Conservation (phyloP, 495 filamentous ascomycete species). For the Aspergillus heteromorphus region DNA sequence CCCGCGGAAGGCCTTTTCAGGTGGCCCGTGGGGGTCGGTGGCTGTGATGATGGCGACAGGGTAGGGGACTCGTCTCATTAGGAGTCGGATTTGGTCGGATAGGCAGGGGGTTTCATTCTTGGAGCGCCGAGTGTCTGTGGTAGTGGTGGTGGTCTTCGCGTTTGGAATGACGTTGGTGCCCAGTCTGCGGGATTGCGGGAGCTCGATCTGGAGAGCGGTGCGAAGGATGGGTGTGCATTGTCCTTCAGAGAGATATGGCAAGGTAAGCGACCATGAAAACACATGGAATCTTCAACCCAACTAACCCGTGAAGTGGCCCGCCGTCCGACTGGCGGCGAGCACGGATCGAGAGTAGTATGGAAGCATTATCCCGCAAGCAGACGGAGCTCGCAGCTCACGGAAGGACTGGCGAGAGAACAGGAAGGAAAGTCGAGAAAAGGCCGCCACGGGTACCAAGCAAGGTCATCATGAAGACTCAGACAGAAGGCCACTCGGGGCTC, state of each 20-base stretch:
- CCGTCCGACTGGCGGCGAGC: slow-evolving; percentile 10
- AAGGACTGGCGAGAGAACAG: slow-evolving; percentile 4
- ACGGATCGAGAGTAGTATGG: slow-evolving; percentile 19
- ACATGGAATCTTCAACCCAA: background rate
- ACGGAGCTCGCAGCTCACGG: slow-evolving; percentile 13
- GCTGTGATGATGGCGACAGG: slow-evolving; percentile 68
- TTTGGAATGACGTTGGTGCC: background rate
- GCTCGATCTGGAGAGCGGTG: background rate
- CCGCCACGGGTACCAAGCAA: slow-evolving; percentile 3
- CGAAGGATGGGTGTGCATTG: background rate
- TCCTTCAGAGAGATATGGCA: background rate
- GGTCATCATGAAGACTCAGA: slow-evolving; percentile 13
- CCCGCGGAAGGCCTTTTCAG: slow-evolving; percentile 40
- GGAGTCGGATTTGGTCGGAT: slow-evolving; percentile 44
- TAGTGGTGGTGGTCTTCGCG: background rate
- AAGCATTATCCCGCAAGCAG: slow-evolving; percentile 16
- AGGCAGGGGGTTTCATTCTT: slow-evolving; percentile 16
- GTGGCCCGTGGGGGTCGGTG: slow-evolving; percentile 22
- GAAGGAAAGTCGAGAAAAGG: background rate
- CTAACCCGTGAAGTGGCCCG: slow-evolving; percentile 9
- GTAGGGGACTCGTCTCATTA: slow-evolving; percentile 68
- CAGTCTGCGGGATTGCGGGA: background rate
- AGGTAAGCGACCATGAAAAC: background rate
- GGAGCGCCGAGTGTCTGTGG: background rate
- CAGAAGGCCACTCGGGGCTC: slow-evolving; percentile 2